A percentile compares a stretch with the other conserved stretches of the same genome.
Conservation (phyloP, 352 stramenopile species). For the Phytophthora constricta region DNA sequence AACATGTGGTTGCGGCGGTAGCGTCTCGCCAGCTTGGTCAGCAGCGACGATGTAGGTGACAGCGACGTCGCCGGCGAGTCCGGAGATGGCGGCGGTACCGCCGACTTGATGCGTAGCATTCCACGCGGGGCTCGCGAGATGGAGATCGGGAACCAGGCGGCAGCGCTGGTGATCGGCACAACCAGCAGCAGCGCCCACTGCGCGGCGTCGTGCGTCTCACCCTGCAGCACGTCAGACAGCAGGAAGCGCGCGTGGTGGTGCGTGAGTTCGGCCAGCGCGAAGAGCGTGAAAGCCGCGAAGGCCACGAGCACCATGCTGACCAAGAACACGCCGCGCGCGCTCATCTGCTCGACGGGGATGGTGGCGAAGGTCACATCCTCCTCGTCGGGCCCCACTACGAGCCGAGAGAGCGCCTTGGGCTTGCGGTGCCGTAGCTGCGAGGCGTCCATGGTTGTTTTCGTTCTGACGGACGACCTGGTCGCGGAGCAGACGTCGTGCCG, state of each 20-base stretch:
- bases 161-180: slow-evolving; percentile 63
- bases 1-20: slow-evolving; percentile 67
- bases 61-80: slow-evolving; percentile 23
- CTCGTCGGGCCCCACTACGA: slow-evolving; percentile 27
- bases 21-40: slow-evolving; percentile 29
- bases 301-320: slow-evolving; percentile 57
- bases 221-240: slow-evolving; percentile 38
- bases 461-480: slow-evolving; percentile 1
- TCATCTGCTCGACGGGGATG: slow-evolving; percentile 48
- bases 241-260: slow-evolving; percentile 50
- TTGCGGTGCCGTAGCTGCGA: slow-evolving; percentile 24
- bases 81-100: slow-evolving; percentile 25
- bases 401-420: slow-evolving; percentile 17
- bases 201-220: slow-evolving; percentile 41
- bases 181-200: slow-evolving; percentile 57
- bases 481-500: not conserved
- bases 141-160: slow-evolving; percentile 63
- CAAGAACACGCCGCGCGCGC: slow-evolving; percentile 57
- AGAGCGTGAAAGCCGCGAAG: slow-evolving; percentile 73
- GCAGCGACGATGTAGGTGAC: slow-evolving; percentile 32
- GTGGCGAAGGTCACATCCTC: slow-evolving; percentile 32
- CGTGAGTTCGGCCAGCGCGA: slow-evolving; percentile 59
- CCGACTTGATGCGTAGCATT: slow-evolving; percentile 44
- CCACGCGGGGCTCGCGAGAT: slow-evolving; percentile 39
- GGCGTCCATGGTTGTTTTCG: not conserved